Percentiles rank a stretch among this genome's conserved stretches.
Conservation (phyloP, 1,284 basidiomycete species). For the Pyrrhoderma noxium region DNA sequence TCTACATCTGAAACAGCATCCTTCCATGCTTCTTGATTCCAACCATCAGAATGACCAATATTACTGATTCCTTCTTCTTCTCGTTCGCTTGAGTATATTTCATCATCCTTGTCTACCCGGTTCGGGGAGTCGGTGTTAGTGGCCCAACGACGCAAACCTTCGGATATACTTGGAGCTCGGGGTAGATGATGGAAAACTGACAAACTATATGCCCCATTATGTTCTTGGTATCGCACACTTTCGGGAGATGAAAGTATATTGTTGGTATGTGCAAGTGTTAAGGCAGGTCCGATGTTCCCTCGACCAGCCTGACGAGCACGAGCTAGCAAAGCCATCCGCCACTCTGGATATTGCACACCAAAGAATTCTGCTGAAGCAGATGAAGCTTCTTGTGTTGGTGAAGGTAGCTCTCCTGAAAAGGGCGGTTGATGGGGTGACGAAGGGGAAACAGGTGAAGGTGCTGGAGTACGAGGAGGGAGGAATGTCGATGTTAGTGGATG, state of each 20-base stretch:
- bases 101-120: neutral
- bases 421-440: conserved; percentile 13
- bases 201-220: neutral
- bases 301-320: conserved; percentile 49
- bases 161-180: conserved; percentile 15
- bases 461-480: conserved; percentile 26
- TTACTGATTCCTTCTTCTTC: neutral
- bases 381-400: conserved; percentile 5
- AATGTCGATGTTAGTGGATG: conserved; percentile 40
- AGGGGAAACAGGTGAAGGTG: conserved; percentile 20
- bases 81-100: neutral
- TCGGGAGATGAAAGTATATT: conserved; percentile 8
- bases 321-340: conserved; percentile 42
- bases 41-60: conserved; percentile 11
- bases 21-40: neutral
- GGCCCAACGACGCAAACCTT: conserved; percentile 12
- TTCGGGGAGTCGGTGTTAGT: neutral
- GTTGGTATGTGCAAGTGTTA: conserved; percentile 31
- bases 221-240: neutral
- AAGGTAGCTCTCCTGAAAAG: conserved; percentile 11
- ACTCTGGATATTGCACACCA: conserved; percentile 53
- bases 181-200: conserved; percentile 9
- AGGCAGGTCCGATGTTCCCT: conserved; percentile 44
- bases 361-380: conserved; percentile 4
- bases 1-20: conserved; percentile 19